phyloP scores from a whole-genome alignment of 2,329 filamentous ascomycete genomes.

The Elsinoe necatrix region DNA sequence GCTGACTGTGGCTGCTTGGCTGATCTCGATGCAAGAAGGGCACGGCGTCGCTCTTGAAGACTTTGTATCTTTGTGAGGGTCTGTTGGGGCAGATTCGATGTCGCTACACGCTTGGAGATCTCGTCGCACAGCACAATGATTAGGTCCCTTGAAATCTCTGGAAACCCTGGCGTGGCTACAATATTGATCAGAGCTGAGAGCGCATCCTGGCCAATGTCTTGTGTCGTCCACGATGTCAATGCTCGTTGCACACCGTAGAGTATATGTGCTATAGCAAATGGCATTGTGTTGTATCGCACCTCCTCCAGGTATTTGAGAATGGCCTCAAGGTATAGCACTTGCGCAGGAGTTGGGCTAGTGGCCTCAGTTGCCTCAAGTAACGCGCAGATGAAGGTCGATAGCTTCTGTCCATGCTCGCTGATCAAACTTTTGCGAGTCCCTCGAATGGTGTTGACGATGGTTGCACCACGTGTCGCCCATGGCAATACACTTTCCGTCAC shows the following conservation, averaged over 20 bases:
- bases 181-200: conserved; percentile 30
- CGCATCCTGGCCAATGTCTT: conserved; percentile 23
- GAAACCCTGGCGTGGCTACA: conserved; percentile 32
- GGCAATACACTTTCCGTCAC: conserved; percentile 36
- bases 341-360: conserved; percentile 16
- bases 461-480: conserved; percentile 39
- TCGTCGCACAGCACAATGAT: neutral
- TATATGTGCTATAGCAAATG: conserved; percentile 36
- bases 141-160: conserved; percentile 37
- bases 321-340: conserved; percentile 22
- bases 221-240: conserved; percentile 19
- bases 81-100: neutral
- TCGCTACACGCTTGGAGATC: neutral
- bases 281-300: conserved; percentile 21
- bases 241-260: conserved; percentile 36
- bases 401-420: conserved; percentile 35
- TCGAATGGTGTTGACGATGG: conserved; percentile 35
- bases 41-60: neutral
- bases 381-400: conserved; percentile 30
- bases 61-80: neutral
- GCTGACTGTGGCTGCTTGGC: neutral
- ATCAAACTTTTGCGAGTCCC: conserved; percentile 25
- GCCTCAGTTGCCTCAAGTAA: conserved; percentile 24
- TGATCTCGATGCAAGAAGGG: neutral
- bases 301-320: conserved; percentile 29